Evolutionary conservation across 805 yeast species (phyloP).

Genomic region (Suhomyces xylopsoci): DNA sequence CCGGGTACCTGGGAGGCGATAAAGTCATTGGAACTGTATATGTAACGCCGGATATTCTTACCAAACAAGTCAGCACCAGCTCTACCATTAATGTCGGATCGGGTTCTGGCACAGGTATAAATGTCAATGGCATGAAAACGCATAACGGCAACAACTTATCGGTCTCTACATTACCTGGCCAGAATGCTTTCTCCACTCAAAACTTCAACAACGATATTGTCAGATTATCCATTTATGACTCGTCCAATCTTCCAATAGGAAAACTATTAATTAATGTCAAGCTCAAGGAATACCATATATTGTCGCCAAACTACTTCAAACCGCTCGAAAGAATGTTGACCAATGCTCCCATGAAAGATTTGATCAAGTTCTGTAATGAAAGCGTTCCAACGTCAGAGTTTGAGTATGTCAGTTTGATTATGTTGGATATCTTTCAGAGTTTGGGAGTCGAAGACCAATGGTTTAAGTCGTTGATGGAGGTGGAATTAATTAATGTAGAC

Average conservation of each 20-base stretch:
- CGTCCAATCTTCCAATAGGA: conserved; percentile 50
- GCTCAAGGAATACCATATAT: conserved; percentile 51
- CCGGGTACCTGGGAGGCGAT: conserved; percentile 31
- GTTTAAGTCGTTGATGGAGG: conserved; percentile 66
- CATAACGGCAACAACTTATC: conserved; percentile 7
- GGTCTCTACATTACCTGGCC: neutral
- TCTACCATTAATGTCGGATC: conserved; percentile 35
- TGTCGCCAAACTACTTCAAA: conserved; percentile 59
- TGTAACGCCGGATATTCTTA: conserved; percentile 50
- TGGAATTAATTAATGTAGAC: conserved; percentile 56
- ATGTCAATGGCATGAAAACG: conserved; percentile 14
- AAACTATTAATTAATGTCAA: conserved; percentile 51
- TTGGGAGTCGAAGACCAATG: conserved; percentile 66
- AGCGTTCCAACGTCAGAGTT: conserved; percentile 41
- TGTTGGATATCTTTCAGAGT: conserved; percentile 73
- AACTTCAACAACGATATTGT: conserved; percentile 32
- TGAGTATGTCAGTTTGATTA: conserved; percentile 54
- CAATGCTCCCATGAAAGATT: conserved; percentile 49
- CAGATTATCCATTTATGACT: conserved; percentile 45
- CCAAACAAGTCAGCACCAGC: conserved; percentile 26
- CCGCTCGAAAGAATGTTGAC: conserved; percentile 60
- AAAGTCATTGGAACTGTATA: conserved; percentile 51
- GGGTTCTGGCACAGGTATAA: conserved; percentile 20
- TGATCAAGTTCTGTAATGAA: conserved; percentile 47
- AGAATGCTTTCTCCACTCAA: neutral